Conservation (phyloP, 352 stramenopile genomes). For the Pythium biforme region DNA sequence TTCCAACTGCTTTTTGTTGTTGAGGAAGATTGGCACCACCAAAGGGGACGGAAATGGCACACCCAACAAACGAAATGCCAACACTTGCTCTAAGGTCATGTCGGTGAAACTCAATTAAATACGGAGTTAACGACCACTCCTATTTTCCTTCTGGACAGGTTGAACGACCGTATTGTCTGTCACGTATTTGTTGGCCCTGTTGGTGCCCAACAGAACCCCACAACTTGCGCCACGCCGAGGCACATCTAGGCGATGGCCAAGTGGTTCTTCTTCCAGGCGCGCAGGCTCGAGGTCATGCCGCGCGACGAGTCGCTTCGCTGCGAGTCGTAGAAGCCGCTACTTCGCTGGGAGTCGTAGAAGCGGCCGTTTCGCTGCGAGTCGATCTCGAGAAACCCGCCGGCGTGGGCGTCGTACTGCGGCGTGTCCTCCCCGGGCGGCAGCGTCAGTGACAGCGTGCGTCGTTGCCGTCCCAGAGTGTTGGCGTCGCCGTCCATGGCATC, state of each 20-base stretch:
- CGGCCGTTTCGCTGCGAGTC: background rate
- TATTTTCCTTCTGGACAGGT: too few species aligned
- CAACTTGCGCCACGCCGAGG: too few species aligned
- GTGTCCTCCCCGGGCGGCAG: background rate
- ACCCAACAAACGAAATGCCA: too few species aligned
- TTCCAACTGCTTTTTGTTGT: background rate
- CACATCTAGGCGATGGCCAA: background rate
- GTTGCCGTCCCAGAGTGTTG: background rate
- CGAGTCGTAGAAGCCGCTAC: slow-evolving; percentile 1
- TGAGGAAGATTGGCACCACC: too few species aligned
- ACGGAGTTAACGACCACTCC: background rate
- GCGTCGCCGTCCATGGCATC: background rate
- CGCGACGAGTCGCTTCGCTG: background rate
- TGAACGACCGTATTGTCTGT: too few species aligned
- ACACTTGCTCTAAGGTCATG: too few species aligned
- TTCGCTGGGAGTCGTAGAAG: background rate
- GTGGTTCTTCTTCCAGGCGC: slow-evolving; percentile 4
- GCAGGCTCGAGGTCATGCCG: slow-evolving; percentile 9
- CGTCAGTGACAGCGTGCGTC: background rate
- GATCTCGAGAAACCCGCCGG: slow-evolving; percentile 5
- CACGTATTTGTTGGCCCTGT: too few species aligned
- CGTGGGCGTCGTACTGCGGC: slow-evolving; percentile 5
- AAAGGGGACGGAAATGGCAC: too few species aligned
- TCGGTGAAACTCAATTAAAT: background rate
- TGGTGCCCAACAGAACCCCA: too few species aligned